Percentiles rank a stretch among this genome's conserved stretches.
phyloP scores from a whole-genome alignment of 768 basidiomycete genomes.

The Termitomyces sp. region DNA sequence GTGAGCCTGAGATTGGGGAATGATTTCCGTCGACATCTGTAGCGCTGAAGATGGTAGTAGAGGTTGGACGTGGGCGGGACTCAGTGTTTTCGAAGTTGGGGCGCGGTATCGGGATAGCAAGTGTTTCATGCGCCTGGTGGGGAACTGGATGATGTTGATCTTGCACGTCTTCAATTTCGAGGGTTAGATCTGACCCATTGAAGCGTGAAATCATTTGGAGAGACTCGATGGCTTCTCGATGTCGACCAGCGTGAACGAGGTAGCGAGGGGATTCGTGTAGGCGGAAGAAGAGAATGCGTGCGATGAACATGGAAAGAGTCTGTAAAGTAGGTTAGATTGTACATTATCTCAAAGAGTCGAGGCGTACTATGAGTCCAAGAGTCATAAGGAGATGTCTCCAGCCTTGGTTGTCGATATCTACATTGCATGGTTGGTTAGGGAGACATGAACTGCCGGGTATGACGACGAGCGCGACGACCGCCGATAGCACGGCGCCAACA shows the following conservation, averaged over 20 bases:
- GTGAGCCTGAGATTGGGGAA: neutral
- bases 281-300: slow-evolving; percentile 86
- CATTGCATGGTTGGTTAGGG: slow-evolving; percentile 56
- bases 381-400: slow-evolving; percentile 85
- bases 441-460: slow-evolving; percentile 77
- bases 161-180: slow-evolving; percentile 71
- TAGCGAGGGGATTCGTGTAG: slow-evolving; percentile 94
- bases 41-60: slow-evolving; percentile 35
- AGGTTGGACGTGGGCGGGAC: slow-evolving; percentile 24
- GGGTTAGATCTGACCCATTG: slow-evolving; percentile 72
- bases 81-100: slow-evolving; percentile 4
- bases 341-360: slow-evolving; percentile 2
- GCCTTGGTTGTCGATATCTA: slow-evolving; percentile 70
- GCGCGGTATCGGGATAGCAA: slow-evolving; percentile 4
- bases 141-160: slow-evolving; percentile 35
- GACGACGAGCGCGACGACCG: slow-evolving; percentile 74
- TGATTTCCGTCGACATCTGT: slow-evolving; percentile 25
- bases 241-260: slow-evolving; percentile 85
- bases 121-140: slow-evolving; percentile 6
- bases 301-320: slow-evolving; percentile 87
- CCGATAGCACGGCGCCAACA: slow-evolving; percentile 83
- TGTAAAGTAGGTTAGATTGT: slow-evolving; percentile 31
- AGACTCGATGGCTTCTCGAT: slow-evolving; percentile 79
- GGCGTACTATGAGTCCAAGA: slow-evolving; percentile 80
- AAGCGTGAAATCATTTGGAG: slow-evolving; percentile 83